phyloP scores from a whole-genome alignment of 1,139 yeast genomes.

The Scheffersomyces insectosa region DNA sequence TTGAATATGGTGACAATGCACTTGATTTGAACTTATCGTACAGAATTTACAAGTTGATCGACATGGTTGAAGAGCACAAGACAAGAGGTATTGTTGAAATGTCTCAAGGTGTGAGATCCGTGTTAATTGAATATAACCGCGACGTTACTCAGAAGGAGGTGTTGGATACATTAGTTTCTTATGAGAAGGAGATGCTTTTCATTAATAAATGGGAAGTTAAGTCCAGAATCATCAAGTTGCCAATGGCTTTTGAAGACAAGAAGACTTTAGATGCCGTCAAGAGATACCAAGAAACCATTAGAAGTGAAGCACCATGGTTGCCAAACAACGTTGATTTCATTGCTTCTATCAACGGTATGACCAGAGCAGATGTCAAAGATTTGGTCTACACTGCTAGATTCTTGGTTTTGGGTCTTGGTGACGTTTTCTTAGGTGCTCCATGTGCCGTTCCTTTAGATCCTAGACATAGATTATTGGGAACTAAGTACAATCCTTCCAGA shows the following conservation, averaged over 20 bases:
- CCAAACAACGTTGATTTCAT: constrained; percentile 96
- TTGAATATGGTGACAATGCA: constrained; percentile 87
- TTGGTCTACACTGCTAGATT: constrained; percentile 87
- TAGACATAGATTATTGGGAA: constrained; percentile 86
- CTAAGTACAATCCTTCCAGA: constrained; percentile 95
- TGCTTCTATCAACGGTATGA: constrained; percentile 81
- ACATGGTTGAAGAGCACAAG: constrained; percentile 62
- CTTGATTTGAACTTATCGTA: constrained; percentile 85
- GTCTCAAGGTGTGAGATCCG: constrained; percentile 97
- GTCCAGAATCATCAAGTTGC: constrained; percentile 79
- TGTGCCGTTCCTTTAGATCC: constrained; percentile 98
- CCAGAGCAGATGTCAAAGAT: constrained; percentile 73
- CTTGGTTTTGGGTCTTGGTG: constrained; percentile 93
- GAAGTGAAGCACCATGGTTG: constrained; percentile 94
- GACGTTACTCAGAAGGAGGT: constrained; percentile 60
- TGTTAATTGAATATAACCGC: constrained; percentile 79
- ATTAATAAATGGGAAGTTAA: constrained; percentile 83
- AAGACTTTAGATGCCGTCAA: constrained; percentile 86
- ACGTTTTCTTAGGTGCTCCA: constrained; percentile 96
- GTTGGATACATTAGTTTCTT: constrained; percentile 63
- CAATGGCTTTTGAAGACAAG: constrained; percentile 95
- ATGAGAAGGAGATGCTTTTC: constrained; percentile 72
- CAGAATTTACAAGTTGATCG: constrained; percentile 80
- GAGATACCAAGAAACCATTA: constrained; percentile 89
- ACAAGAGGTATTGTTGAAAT: constrained; percentile 85